Conservation (phyloP, 2,329 filamentous ascomycete genomes). For the Lachnum nothofagi region DNA sequence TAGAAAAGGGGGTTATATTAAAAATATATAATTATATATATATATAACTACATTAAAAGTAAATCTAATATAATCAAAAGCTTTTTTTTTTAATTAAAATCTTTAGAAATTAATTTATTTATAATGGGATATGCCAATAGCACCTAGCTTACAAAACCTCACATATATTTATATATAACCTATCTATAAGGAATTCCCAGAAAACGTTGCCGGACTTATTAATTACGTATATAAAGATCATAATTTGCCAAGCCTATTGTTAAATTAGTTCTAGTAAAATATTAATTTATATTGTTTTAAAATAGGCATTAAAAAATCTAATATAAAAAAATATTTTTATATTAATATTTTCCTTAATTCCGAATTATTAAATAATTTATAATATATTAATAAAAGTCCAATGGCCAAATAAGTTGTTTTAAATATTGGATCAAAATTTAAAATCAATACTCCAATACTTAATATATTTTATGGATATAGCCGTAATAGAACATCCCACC, state of each 20-base stretch:
- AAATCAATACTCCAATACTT: slow-evolving; percentile 22
- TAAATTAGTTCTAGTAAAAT: slow-evolving; percentile 15
- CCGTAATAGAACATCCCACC: slow-evolving; percentile 17
- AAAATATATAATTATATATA: no score
- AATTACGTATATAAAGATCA: slow-evolving; percentile 18
- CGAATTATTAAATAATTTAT: slow-evolving; percentile 8
- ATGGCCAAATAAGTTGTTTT: slow-evolving; percentile 18
- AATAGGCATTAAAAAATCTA: slow-evolving; percentile 14
- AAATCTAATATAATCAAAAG: no score
- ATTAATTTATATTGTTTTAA: slow-evolving; percentile 14
- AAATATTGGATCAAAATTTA: slow-evolving; percentile 16
- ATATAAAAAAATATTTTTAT: slow-evolving; percentile 22
- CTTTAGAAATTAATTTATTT: no score
- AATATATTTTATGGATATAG: slow-evolving; percentile 26
- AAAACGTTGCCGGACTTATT: slow-evolving; percentile 18
- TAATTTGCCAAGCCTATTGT: slow-evolving; percentile 18
- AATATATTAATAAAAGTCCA: slow-evolving; percentile 16
- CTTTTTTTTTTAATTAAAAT: no score
- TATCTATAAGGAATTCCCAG: slow-evolving; percentile 17
- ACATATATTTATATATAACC: slow-evolving; percentile 23
- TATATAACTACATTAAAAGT: no score
- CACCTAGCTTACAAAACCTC: no score
- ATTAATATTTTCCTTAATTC: slow-evolving; percentile 19
- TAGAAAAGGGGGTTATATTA: no score
- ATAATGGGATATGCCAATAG: no score